phyloP scores from a whole-genome alignment of 2,329 filamentous ascomycete species.

The Fusarium sp. region DNA sequence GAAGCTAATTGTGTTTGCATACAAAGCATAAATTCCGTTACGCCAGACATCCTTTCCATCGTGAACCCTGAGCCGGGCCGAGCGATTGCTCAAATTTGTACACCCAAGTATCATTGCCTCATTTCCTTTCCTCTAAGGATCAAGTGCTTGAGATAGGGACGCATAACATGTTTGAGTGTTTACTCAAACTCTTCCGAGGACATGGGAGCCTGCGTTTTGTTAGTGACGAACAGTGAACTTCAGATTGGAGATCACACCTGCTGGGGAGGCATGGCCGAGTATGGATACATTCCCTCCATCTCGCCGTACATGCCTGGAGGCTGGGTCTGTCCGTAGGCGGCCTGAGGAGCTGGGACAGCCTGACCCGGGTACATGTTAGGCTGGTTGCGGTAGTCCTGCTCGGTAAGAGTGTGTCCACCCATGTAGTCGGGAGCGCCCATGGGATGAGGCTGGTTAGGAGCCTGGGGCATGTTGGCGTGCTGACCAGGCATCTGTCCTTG shows the following conservation, averaged over 20 bases:
- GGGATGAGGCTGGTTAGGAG: constrained; percentile 68
- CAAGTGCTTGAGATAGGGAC: neutral
- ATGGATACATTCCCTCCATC: constrained; percentile 87
- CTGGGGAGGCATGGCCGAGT: constrained; percentile 83
- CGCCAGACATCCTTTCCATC: constrained; percentile 39
- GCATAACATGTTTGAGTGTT: neutral
- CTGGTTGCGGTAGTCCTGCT: constrained; percentile 84
- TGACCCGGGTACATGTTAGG: constrained; percentile 85
- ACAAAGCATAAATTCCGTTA: constrained; percentile 35
- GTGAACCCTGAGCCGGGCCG: constrained; percentile 1
- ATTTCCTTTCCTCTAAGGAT: constrained; percentile 1
- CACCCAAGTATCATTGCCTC: constrained; percentile 8
- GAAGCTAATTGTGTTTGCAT: constrained; percentile 18
- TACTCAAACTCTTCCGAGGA: constrained; percentile 60
- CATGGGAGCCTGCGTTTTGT: constrained; percentile 53
- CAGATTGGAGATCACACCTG: constrained; percentile 69
- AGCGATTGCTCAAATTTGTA: constrained; percentile 22
- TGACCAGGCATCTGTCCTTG: constrained; percentile 66
- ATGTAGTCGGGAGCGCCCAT: constrained; percentile 74
- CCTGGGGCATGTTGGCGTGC: constrained; percentile 62
- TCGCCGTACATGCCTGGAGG: constrained; percentile 79
- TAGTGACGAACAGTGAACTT: neutral
- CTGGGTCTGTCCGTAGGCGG: constrained; percentile 81
- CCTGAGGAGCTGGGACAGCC: constrained; percentile 78
- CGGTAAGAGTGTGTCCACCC: constrained; percentile 71